phyloP scores from a whole-genome alignment of 805 yeast genomes.

The Teunomyces funiuensis region DNA sequence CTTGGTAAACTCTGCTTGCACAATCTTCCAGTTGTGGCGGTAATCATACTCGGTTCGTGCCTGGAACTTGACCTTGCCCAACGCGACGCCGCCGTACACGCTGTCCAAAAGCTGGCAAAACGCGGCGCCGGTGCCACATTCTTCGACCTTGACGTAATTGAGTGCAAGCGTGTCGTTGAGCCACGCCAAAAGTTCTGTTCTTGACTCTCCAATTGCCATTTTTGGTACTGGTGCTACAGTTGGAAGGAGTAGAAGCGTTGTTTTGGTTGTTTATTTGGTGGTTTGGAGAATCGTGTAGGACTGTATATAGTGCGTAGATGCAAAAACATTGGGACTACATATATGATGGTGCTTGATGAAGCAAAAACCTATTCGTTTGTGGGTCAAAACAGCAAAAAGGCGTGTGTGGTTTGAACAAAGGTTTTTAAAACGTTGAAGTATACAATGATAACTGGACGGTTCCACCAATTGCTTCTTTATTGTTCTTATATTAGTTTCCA shows the following conservation, averaged over 20 bases:
- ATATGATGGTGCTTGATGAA: no score
- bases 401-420: no score
- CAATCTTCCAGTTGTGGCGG: conserved; percentile 76
- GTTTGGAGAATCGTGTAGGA: background rate
- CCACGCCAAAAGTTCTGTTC: conserved; percentile 85
- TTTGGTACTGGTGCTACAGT: background rate
- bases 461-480: no score
- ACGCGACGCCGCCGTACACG: conserved; percentile 78
- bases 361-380: no score
- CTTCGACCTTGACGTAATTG: conserved; percentile 76
- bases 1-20: conserved; percentile 76
- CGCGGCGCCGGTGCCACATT: conserved; percentile 94
- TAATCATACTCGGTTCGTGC: conserved; percentile 74
- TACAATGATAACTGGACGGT: no score
- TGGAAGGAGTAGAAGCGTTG: no score
- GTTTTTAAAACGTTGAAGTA: no score
- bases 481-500: no score
- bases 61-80: conserved; percentile 72
- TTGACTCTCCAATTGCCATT: conserved; percentile 59
- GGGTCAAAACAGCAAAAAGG: no score
- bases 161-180: conserved; percentile 68
- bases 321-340: no score
- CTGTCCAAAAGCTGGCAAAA: conserved; percentile 91
- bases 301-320: background rate
- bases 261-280: background rate